Evolutionary conservation across 2,329 filamentous ascomycete species (phyloP), one percentile per base, ranked within the genome.

Genomic region (Parastagonospora avenae): DNA sequence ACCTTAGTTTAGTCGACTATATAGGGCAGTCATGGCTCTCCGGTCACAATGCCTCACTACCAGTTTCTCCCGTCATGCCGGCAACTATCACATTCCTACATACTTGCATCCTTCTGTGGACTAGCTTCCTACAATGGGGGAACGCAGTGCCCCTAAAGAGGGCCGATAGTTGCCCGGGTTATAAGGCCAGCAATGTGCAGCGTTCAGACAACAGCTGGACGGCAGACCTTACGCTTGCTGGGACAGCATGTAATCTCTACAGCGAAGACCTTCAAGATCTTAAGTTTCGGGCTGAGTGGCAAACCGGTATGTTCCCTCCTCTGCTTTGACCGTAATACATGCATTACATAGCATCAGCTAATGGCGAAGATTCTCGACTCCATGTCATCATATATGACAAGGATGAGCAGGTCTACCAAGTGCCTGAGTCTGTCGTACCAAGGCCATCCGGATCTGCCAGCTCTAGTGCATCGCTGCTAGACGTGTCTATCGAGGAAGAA

Each of bases 321-420:
- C n/a, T 19, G 28, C 15, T 35, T 16, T 41, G 7, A 15, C 11
- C 28, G 29, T 28, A 24, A 45, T 28, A 8, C 19, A 39, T 24
- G 9, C 19, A 24, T 24, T 24, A 24, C 19, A 24, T 24, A 5
- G 19, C 19, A 24, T 35, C 31, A 29, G 24, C 31, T 14, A 40
- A 46, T 24, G 27, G 14, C 19, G 33, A 46, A 87, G 85, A 84
- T 36, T 79, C 80, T 29, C 85, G 88, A 28, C 79, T 91, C 2
- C 88, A 90, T 68, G 85, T 91, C 58, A 82, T 88, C 60, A 89
- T 91, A 51, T 83, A 87, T 55, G 89, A 92, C 68, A 79, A 82
- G 8, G 81, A 79, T 31, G 82, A 89, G 59, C 79, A 85, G 36
- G 86, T 89, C 41, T 92, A 91, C 62, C 88, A 92, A 70, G 82